These are phyloP conservation scores for Citrullus colocynthis DNA, from an alignment of 306 rosid species.

Conservation along the genomic window DNA sequence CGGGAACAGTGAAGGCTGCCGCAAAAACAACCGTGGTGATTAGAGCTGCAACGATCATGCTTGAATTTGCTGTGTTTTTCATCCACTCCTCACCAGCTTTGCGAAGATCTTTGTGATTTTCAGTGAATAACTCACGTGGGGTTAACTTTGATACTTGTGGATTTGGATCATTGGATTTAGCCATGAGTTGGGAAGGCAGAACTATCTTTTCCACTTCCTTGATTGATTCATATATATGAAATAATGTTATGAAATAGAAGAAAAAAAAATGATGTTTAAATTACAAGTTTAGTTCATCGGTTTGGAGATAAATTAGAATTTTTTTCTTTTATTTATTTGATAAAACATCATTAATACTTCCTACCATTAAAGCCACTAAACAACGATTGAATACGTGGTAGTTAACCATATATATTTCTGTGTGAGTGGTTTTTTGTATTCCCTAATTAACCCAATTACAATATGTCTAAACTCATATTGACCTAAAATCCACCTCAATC, in stretches of 20 bases:
- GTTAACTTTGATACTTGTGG: no score
- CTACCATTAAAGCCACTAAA: no score
- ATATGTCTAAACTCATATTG: no score
- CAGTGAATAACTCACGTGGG: background rate
- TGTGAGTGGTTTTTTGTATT: no score
- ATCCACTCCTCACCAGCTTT: background rate
- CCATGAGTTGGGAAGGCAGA: background rate
- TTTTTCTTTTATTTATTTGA: no score
- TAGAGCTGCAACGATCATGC: background rate
- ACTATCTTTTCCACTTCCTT: conserved; percentile 42
- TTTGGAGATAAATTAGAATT: no score
- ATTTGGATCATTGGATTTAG: background rate
- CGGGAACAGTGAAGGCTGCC: background rate
- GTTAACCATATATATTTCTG: no score
- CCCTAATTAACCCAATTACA: no score
- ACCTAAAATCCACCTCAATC: no score
- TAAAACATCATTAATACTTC: no score
- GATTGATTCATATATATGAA: background rate
- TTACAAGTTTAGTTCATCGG: no score
- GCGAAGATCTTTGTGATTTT: background rate
- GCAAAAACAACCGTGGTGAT: background rate
- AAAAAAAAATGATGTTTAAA: background rate
- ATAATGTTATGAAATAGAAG: background rate
- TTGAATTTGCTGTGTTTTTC: background rate
- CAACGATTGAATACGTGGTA: no score